Evolutionary conservation across 2,329 filamentous ascomycete species (phyloP).

Genomic region (Trichophyton schoenleinii): DNA sequence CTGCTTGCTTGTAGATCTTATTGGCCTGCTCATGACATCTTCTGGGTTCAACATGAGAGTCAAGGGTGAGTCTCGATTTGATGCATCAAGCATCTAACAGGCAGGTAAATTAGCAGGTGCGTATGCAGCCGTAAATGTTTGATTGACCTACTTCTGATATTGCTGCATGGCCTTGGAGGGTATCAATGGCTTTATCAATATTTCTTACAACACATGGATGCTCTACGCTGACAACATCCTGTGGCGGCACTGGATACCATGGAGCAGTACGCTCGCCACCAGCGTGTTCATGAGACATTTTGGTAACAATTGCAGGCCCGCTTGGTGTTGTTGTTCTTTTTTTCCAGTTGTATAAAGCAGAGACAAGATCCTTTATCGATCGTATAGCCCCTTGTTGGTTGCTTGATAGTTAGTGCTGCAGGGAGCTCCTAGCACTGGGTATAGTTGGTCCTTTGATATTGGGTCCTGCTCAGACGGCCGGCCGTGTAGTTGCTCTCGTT

Average conservation of each 20-base stretch:
- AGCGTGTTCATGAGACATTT: not conserved
- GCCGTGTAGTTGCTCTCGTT: not conserved
- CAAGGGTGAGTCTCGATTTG: constrained; percentile 38
- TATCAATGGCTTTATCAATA: constrained; percentile 50
- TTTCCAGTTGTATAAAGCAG: not conserved
- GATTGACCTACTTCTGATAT: constrained; percentile 45
- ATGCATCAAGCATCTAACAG: constrained; percentile 35
- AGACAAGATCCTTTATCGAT: not conserved
- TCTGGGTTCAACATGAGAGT: constrained; percentile 68
- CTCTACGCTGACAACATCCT: constrained; percentile 49
- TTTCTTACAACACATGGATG: constrained; percentile 56
- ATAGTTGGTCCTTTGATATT: not conserved
- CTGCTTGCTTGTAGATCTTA: constrained; percentile 61
- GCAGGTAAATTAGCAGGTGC: not conserved
- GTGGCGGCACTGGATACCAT: constrained; percentile 40
- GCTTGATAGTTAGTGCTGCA: not conserved
- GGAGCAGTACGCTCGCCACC: constrained; percentile 25
- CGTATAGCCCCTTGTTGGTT: not conserved
- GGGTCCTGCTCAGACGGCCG: not conserved
- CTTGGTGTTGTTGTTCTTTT: not conserved
- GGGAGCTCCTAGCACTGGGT: not conserved
- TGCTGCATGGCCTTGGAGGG: constrained; percentile 45
- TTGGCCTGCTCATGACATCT: constrained; percentile 64
- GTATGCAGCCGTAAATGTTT: not conserved
- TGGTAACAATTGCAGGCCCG: not conserved